Evolutionary conservation across 805 yeast genomes (phyloP), one percentile per base, ranked within the genome.

Genomic region (Saturnispora hagleri): DNA sequence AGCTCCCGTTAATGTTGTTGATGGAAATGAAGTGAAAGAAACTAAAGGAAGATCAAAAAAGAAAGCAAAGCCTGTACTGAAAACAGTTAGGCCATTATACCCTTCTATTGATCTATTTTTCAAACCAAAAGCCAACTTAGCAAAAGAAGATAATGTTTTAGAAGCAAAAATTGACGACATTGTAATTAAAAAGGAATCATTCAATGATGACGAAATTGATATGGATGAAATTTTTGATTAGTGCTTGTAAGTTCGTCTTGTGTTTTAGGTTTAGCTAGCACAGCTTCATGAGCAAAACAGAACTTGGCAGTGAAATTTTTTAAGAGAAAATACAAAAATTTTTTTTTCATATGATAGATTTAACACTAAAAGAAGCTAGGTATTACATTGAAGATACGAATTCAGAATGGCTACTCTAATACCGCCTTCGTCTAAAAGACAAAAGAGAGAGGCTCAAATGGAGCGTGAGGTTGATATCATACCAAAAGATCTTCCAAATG

Each of bases 341-440:
- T 41, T 36, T 40, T 22, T 41, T 22, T 41, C 26, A 12, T n/a
- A 12, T 36, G 18, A 17, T 36, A 36, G 12, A 41, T 9, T 5
- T 20, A 22, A 9, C 22, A 40, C n/a, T 41, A 22, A 13, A 24
- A 24, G 31, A 26, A 41, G 15, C 15, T 41, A 8, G 15, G n/a
- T 22, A 9, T 41, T 41, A 12, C 26, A 24, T 26, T 17, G 5
- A 4, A 26, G 28, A 26, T 12, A 24, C 17, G 8, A 24, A 41
- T 24, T 22, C 12, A 55, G 13, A 40, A 90, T 91, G 98, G 93
- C 98, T 48, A 93, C 98, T 0, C 73, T 88, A 43, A 68, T 93
- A 46, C 99, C 99, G 26, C 98, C 97, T 41, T 95, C 87, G 20
- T 84, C 96, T 1, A 91, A 93, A 67, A 87, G 82, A 63, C 96